A percentile compares a stretch with the other conserved stretches of the same genome.
Conservation (phyloP, 2,329 filamentous ascomycete genomes). For the Berkeleyomyces basicola region DNA sequence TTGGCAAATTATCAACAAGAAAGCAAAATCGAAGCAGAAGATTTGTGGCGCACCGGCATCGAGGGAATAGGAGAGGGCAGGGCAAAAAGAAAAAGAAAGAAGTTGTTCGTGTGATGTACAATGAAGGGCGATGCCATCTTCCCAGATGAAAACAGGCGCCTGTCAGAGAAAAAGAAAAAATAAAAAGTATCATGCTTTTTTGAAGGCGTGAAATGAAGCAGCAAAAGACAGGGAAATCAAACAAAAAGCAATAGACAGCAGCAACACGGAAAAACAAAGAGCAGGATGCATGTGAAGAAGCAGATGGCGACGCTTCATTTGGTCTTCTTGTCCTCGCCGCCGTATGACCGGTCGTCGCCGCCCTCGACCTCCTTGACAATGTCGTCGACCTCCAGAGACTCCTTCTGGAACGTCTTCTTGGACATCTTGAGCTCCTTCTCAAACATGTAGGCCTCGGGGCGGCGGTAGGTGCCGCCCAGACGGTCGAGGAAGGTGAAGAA, state of each 20-base stretch:
- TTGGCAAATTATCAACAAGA: background rate
- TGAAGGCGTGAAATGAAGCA: background rate
- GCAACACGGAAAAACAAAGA: conserved; percentile 3
- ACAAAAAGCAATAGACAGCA: background rate
- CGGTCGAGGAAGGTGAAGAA: conserved; percentile 89
- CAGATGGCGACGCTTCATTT: conserved; percentile 17
- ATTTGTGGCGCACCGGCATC: background rate
- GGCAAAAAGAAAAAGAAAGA: background rate
- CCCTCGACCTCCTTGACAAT: conserved; percentile 57
- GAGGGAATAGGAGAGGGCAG: background rate
- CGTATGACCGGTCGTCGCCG: conserved; percentile 34
- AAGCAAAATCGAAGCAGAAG: background rate
- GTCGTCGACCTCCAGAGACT: conserved; percentile 58
- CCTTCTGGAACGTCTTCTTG: conserved; percentile 60
- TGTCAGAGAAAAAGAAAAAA: background rate
- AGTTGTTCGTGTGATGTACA: background rate
- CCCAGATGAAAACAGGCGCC: background rate
- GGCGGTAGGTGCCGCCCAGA: conserved; percentile 68
- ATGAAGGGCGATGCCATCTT: background rate
- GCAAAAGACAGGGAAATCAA: background rate
- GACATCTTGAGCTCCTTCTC: conserved; percentile 73
- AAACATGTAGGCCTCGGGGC: conserved; percentile 76
- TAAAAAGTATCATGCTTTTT: background rate
- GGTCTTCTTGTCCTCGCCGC: conserved; percentile 30
- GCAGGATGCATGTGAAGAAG: background rate